These are phyloP conservation scores for Gossypium arboreum DNA, from an alignment of 345 rosid species.

Conservation along the genomic window DNA sequence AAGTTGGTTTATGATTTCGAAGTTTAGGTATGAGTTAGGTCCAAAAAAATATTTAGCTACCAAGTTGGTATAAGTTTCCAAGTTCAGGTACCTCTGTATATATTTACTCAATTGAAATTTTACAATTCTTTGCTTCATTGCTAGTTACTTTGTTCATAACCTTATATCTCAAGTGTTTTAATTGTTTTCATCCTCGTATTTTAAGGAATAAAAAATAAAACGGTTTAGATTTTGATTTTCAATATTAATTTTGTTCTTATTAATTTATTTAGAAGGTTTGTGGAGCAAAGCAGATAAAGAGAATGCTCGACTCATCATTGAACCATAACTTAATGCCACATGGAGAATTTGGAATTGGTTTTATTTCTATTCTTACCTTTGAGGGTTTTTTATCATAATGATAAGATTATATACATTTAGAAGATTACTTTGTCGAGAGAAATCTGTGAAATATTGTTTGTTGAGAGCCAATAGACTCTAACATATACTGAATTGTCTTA, in stretches of 20 bases:
- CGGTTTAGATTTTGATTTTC: not conserved
- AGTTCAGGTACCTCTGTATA: too few species aligned
- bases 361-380: constrained; percentile 42
- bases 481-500: too few species aligned
- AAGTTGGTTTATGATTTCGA: too few species aligned
- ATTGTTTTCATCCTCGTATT: not conserved
- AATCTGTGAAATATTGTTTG: too few species aligned
- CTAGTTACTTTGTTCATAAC: constrained; percentile 38
- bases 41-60: too few species aligned
- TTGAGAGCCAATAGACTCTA: too few species aligned
- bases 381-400: constrained; percentile 29
- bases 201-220: not conserved
- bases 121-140: constrained; percentile 33
- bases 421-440: too few species aligned
- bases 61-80: too few species aligned
- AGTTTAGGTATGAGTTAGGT: too few species aligned
- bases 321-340: constrained; percentile 26
- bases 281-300: constrained; percentile 21
- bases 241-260: not conserved
- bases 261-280: not conserved
- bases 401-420: too few species aligned
- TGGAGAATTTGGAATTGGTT: constrained; percentile 51
- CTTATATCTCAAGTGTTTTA: constrained; percentile 41
- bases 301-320: constrained; percentile 25
- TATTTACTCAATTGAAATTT: too few species aligned